These are phyloP conservation scores for Cenchrus americanus DNA, from an alignment of 176 grass and related monocot genomes.

Conservation along the genomic window DNA sequence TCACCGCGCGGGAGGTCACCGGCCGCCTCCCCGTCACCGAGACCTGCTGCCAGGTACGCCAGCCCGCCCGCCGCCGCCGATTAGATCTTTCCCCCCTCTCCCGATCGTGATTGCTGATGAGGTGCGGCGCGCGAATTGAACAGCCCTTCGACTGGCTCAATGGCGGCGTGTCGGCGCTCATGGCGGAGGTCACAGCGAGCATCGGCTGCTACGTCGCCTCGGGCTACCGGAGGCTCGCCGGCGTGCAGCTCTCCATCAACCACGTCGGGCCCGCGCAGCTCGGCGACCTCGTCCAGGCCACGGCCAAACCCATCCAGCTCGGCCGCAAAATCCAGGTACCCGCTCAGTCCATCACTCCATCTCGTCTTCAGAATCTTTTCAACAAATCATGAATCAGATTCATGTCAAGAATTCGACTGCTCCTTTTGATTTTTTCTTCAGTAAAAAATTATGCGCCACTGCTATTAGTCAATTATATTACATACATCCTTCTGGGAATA, in stretches of 20 bases:
- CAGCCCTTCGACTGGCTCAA: slow-evolving; percentile 82
- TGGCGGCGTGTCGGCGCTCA: slow-evolving; percentile 79
- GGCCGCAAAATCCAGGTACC: slow-evolving; percentile 75
- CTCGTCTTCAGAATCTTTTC: background rate
- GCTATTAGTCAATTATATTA: too few species aligned
- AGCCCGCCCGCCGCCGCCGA: background rate
- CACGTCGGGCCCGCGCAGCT: slow-evolving; percentile 68
- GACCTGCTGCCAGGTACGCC: slow-evolving; percentile 74
- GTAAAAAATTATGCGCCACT: background rate
- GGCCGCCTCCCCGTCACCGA: slow-evolving; percentile 76
- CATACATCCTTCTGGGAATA: too few species aligned
- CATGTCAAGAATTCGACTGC: background rate
- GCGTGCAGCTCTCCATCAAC: slow-evolving; percentile 87
- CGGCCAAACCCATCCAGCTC: slow-evolving; percentile 63
- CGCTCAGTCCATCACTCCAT: background rate
- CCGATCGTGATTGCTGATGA: too few species aligned
- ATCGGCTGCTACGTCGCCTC: slow-evolving; percentile 70
- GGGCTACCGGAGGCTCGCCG: slow-evolving; percentile 54
- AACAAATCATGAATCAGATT: background rate
- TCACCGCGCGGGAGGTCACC: slow-evolving; percentile 59
- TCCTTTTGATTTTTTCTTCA: background rate
- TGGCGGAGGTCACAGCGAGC: slow-evolving; percentile 73
- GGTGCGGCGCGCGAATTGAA: too few species aligned
- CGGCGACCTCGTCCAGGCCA: slow-evolving; percentile 58
- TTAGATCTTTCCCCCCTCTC: background rate